These are phyloP conservation scores for Hericium alpestre DNA, from an alignment of 768 basidiomycete species.

Conservation along the genomic window DNA sequence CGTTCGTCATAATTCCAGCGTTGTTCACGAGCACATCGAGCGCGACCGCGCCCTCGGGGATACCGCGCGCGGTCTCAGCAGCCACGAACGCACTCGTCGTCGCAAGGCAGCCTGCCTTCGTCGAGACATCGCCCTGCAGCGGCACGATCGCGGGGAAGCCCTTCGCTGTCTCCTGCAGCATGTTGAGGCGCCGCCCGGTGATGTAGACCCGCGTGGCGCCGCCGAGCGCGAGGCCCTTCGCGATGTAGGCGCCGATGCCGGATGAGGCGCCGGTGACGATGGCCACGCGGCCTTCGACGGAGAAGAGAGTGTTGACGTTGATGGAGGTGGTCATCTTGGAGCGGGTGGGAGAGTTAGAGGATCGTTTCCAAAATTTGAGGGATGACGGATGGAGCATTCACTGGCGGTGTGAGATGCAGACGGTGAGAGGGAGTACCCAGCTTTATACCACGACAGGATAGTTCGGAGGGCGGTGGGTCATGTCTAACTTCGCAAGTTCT, in stretches of 20 bases:
- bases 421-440: no score
- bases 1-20: constrained; percentile 5
- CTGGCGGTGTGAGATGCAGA: no score
- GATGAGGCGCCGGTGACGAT: constrained; percentile 3
- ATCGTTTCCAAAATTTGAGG: no score
- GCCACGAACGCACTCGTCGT: constrained; percentile 4
- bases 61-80: constrained; percentile 4
- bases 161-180: constrained; percentile 2
- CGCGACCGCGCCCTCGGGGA: background rate
- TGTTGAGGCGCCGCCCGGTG: constrained; percentile 8
- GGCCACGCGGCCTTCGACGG: constrained; percentile 3
- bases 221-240: constrained; percentile 8
- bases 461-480: no score
- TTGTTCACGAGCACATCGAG: constrained; percentile 9
- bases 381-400: no score
- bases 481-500: no score
- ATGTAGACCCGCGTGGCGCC: constrained; percentile 13
- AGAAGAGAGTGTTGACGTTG: constrained; percentile 3
- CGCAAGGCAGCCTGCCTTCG: constrained; percentile 7
- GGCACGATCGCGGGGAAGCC: background rate
- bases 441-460: no score
- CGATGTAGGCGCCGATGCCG: constrained; percentile 12
- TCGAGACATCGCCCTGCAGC: constrained; percentile 11
- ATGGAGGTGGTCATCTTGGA: constrained; percentile 1
- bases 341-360: no score